These are phyloP conservation scores for Kwoniella sp. DNA, from an alignment of 768 basidiomycete species.

Conservation along the genomic window DNA sequence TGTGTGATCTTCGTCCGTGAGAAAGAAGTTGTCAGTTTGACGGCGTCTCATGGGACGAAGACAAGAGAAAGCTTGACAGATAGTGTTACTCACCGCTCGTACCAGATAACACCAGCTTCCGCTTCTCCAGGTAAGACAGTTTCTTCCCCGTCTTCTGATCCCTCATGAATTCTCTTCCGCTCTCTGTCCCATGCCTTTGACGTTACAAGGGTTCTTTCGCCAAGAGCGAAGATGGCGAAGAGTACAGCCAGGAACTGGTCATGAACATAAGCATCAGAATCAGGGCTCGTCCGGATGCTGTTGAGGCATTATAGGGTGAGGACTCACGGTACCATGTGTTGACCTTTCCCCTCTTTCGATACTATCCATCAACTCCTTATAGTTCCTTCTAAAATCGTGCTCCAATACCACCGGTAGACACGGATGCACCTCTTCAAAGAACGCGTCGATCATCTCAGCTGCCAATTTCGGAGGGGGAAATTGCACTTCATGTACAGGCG, in stretches of 20 bases:
- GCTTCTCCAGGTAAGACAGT: conserved; percentile 57
- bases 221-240: conserved; percentile 88
- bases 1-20: conserved; percentile 69
- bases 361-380: conserved; percentile 70
- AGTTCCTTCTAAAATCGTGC: conserved; percentile 74
- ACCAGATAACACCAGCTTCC: conserved; percentile 50
- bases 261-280: no score
- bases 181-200: conserved; percentile 47
- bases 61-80: conserved; percentile 18
- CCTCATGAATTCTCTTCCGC: conserved; percentile 59
- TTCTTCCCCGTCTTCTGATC: conserved; percentile 83
- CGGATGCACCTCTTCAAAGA: conserved; percentile 84
- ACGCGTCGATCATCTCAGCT: conserved; percentile 68
- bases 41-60: no score
- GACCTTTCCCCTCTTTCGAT: conserved; percentile 23
- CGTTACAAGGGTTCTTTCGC: conserved; percentile 68
- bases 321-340: conserved; percentile 31
- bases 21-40: conserved; percentile 11
- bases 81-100: conserved; percentile 37
- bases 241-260: conserved; percentile 78
- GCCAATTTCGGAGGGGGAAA: conserved; percentile 35
- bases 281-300: no score
- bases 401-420: conserved; percentile 85
- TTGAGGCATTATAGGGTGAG: neutral
- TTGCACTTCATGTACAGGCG: conserved; percentile 42